Evolutionary conservation across 2,329 filamentous ascomycete genomes (phyloP).

Genomic region (Alternaria metachromatica): DNA sequence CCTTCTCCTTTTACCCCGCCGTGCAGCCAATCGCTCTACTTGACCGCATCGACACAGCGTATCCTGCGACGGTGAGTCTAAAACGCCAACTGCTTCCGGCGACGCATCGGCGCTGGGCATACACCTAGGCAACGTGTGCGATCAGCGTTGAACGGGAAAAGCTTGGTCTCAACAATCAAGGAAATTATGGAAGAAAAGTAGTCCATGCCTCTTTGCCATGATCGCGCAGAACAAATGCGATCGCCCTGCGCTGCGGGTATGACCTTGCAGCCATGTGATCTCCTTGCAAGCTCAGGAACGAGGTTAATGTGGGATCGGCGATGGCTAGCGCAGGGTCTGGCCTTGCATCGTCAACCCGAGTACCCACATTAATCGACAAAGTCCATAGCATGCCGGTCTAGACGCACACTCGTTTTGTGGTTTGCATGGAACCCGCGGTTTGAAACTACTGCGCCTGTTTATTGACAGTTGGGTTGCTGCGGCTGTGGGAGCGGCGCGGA

Average conservation of each 20-base stretch:
- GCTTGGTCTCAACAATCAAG: background rate
- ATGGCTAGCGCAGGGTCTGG: constrained; percentile 4
- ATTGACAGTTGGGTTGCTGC: constrained; percentile 9
- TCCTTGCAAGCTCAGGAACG: background rate
- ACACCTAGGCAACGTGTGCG: background rate
- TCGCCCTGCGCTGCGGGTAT: background rate
- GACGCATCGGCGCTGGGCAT: background rate
- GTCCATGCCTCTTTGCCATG: background rate
- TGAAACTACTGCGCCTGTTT: constrained; percentile 16
- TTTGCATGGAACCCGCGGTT: constrained; percentile 10
- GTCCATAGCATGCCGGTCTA: constrained; percentile 1
- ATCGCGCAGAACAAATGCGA: background rate
- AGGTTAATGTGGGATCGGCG: background rate
- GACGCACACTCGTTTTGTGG: constrained; percentile 1
- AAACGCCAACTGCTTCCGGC: background rate
- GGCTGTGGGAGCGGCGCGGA: background rate
- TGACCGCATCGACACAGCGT: constrained; percentile 4
- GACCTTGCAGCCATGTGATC: background rate
- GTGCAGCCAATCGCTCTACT: constrained; percentile 5
- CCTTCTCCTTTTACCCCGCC: background rate
- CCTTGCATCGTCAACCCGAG: background rate
- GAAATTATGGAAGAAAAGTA: background rate
- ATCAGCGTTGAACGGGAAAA: background rate
- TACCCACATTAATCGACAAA: constrained; percentile 2
- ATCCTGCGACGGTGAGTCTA: background rate